Conservation (phyloP, 2,329 filamentous ascomycete genomes). For the Nannizzia gypsea region DNA sequence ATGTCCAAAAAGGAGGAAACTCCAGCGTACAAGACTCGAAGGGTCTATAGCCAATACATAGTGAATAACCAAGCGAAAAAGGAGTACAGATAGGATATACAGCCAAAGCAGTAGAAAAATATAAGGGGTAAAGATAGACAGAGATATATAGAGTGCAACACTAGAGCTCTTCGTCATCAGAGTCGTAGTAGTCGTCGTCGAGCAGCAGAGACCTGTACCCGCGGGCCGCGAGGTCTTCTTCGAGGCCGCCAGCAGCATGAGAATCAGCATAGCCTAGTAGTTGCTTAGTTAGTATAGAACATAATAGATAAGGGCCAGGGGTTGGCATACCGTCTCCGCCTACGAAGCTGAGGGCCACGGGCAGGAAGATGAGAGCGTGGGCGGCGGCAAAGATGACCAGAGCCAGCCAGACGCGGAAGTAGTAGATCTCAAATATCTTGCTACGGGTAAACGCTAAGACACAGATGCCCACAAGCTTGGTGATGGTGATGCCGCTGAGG, state of each 20-base stretch:
- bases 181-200: slow-evolving; percentile 65
- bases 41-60: background rate
- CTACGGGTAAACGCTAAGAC: slow-evolving; percentile 89
- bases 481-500: slow-evolving; percentile 91
- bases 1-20: background rate
- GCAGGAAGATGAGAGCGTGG: slow-evolving; percentile 83
- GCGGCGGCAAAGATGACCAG: slow-evolving; percentile 79
- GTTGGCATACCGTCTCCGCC: slow-evolving; percentile 58
- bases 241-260: slow-evolving; percentile 74
- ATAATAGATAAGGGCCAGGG: background rate
- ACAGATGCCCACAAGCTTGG: slow-evolving; percentile 81
- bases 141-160: background rate
- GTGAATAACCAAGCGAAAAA: background rate
- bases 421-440: slow-evolving; percentile 99
- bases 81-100: slow-evolving; percentile 7
- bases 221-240: slow-evolving; percentile 73
- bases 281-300: slow-evolving; percentile 13
- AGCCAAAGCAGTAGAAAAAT: background rate
- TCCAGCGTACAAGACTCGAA: background rate
- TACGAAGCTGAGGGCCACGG: slow-evolving; percentile 72
- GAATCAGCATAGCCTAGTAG: slow-evolving; percentile 66
- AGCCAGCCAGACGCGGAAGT: slow-evolving; percentile 92
- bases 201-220: slow-evolving; percentile 66
- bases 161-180: slow-evolving; percentile 46
- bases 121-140: background rate